Evolutionary conservation across 805 yeast species (phyloP), one percentile per base, ranked within the genome.

Genomic region (Vanderwaltozyma verrucispora): DNA sequence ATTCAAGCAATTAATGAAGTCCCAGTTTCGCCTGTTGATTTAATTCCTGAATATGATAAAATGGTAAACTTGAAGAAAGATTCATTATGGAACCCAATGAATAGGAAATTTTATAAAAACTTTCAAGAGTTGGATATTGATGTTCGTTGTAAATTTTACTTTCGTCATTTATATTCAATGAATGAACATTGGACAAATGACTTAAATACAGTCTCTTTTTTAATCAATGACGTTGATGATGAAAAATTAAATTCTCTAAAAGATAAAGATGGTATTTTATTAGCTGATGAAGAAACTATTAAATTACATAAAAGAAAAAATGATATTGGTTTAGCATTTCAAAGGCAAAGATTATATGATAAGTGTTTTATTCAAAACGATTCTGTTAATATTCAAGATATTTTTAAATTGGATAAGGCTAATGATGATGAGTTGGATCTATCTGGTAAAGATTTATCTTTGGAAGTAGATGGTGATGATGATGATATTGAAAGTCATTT

Each of bases 381-480:
- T 5, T 10, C 34, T 16, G n/a, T 32, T 9, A 27, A 37, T 14
- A 28, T 36, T 7, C 15, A 23, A 4, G 35, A 33, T n/a, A 28
- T 35, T 13, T 38, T 38, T 25, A 30, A 26, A 14, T 10, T 37
- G 1, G 64, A 14, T 23, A 26, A 65, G n/a, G 60, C 60, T 5
- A 48, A 62, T 5, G 50, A 62, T 16, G 64, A 66, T 21, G 51
- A 54, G 28, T 6, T 59, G 11, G 30, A 15, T 16, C 4, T 16
- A 11, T 12, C 23, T 5, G 20, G 24, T 11, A 4, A 21, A 25
- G 19, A 15, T 7, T 14, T 14, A 26, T 13, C 28, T 13, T 26
- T 14, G 28, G 12, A 26, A 26, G 37, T 17, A 33, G 30, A 20
- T 39, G 44, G n/a, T 44, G 48, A 26, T 26, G 28, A 26, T 14